Conservation (phyloP, 1,139 yeast species). For the Geotrichum candidum region DNA sequence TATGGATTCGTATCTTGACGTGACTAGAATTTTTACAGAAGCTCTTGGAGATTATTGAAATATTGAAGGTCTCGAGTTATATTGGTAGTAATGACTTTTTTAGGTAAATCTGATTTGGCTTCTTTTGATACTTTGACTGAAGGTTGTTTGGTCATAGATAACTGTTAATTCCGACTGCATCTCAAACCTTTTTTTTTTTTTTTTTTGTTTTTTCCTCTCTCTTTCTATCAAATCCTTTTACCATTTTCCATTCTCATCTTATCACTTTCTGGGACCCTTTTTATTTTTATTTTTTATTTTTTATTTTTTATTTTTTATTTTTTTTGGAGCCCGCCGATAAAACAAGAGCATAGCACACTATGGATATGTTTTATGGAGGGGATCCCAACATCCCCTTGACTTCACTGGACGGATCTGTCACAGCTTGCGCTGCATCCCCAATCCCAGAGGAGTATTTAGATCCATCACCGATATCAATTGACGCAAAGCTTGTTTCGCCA, state of each 20-base stretch:
- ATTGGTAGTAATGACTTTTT: background rate
- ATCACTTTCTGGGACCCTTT: background rate
- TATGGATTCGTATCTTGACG: background rate
- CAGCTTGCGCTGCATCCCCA: slow-evolving; percentile 2
- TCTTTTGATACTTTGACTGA: background rate
- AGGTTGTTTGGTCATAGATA: background rate
- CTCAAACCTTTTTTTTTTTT: background rate
- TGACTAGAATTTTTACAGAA: background rate
- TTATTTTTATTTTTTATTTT: background rate
- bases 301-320: background rate
- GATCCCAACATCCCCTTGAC: background rate
- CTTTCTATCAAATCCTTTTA: background rate
- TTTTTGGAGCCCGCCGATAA: background rate
- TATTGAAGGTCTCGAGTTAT: background rate
- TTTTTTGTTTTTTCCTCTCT: background rate
- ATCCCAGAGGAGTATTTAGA: background rate
- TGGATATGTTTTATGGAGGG: background rate
- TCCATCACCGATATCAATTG: background rate
- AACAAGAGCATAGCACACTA: background rate
- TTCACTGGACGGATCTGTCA: slow-evolving; percentile 7
- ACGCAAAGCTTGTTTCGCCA: background rate
- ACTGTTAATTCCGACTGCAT: background rate
- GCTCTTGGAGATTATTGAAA: background rate
- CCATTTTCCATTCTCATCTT: background rate
- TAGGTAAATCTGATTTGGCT: background rate